A percentile compares a stretch with the other conserved stretches of the same genome.
Evolutionary conservation across 1,139 yeast species (phyloP).

Genomic region (Magnusiomyces magnusii): DNA sequence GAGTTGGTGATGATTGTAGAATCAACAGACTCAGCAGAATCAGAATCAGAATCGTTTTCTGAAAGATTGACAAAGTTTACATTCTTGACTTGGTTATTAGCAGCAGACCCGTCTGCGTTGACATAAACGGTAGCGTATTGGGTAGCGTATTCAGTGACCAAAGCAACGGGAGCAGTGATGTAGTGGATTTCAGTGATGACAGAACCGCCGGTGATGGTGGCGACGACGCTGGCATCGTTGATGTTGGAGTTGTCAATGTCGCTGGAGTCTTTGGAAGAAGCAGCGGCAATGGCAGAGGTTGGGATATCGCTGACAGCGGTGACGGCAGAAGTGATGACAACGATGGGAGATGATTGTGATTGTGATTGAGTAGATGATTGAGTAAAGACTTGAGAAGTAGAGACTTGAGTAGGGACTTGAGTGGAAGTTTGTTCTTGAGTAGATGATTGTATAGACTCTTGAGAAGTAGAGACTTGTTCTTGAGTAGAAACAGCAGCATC

Average conservation of each 20-base stretch:
- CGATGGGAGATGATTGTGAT: constrained; percentile 7
- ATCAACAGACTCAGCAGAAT: neutral
- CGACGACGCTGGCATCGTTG: neutral
- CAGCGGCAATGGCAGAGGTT: neutral
- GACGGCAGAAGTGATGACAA: neutral
- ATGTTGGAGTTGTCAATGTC: neutral
- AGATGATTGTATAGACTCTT: too few species aligned
- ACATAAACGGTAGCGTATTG: neutral
- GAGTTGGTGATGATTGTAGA: neutral
- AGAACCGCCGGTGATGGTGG: neutral
- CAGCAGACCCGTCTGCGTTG: neutral
- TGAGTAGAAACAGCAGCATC: neutral
- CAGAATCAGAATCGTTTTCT: neutral
- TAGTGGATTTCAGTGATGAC: neutral
- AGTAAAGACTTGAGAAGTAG: too few species aligned
- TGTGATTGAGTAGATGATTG: too few species aligned
- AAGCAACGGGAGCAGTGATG: neutral
- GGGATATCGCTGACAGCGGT: neutral
- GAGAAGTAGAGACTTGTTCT: neutral
- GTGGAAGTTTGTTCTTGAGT: too few species aligned
- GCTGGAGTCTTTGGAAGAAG: neutral
- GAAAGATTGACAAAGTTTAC: neutral
- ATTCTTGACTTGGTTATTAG: neutral
- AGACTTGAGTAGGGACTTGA: too few species aligned
- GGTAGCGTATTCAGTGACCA: constrained; percentile 1